Conservation (phyloP, 352 stramenopile genomes). For the Blastocystis sp. region DNA sequence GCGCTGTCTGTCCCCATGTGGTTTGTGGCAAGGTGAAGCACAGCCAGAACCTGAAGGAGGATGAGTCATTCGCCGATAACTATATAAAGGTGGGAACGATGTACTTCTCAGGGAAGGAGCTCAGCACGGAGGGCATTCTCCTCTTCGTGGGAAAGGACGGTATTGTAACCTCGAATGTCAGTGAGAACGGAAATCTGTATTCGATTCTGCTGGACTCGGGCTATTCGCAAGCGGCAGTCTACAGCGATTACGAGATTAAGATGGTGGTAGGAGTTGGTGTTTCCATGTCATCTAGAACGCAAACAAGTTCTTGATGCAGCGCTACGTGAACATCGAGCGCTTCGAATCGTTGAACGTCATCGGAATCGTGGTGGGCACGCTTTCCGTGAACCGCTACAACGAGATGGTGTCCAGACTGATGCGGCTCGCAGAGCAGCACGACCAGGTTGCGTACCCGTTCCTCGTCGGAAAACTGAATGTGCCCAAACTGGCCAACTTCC, state of each 20-base stretch:
- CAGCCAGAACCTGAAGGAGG: constrained; percentile 18
- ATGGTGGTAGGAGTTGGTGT: background rate
- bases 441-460: background rate
- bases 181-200: constrained; percentile 27
- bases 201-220: constrained; percentile 20
- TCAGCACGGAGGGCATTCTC: background rate
- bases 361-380: constrained; percentile 5
- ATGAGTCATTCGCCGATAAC: background rate
- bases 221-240: background rate
- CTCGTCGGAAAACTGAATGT: constrained; percentile 15
- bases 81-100: constrained; percentile 1
- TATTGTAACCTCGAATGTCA: background rate
- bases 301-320: constrained; percentile 31
- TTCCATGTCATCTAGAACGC: background rate
- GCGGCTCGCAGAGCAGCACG: background rate
- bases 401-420: constrained; percentile 7
- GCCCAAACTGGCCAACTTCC: constrained; percentile 20
- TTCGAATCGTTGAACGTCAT: background rate
- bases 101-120: background rate
- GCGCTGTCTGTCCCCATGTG: background rate
- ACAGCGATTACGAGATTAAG: background rate
- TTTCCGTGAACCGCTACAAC: constrained; percentile 2
- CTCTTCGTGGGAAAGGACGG: background rate
- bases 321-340: constrained; percentile 27
- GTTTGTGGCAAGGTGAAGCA: background rate